Base-by-base conservation (phyloP, 106 monocot species). In the Allium sativum region DNA sequence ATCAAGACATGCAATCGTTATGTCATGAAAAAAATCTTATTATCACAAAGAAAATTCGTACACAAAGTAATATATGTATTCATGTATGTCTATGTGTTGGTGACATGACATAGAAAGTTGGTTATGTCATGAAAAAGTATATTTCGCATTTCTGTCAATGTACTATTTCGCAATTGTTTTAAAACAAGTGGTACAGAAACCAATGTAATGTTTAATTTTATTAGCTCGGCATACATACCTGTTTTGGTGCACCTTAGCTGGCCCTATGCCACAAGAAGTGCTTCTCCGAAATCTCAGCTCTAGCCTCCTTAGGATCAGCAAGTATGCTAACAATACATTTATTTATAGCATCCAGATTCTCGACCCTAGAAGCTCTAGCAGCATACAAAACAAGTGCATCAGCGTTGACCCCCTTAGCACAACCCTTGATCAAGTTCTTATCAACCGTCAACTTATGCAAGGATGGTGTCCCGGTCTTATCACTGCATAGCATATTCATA, bases 301-400 rank as follows among this genome's bases (percentile, higher is more conserved):
- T 31, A 31, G 31, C 88, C 90, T 91, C 90, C 70, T 86, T 91
- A 11, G 90, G 90, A 47, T 91, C 86, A 12, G 90, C 80, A 68
- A 91, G 86, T 86, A 91, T 91, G 2, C 73, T 74, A 55, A 91
- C 90, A 79, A 91, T 86, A 58, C 77, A 74, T 53, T 82, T 86
- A 71, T 91, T 86, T 45, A 91, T 91, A 7, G 90, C 90, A 54
- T 91, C 90, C 62, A 86, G 90, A 48, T 91, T 91, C 70, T 91
- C 90, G 0, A 62, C 71, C 62, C 90, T 82, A 1, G 90, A 91
- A 14, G 90, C 79, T 67, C 86, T 77, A 12, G 90, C 90, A 18
- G 90, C 86, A 58, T 83, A 60, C 19, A 91, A 56, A 7, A 91
- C 22, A 3, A 86, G 82, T 47, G 80, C 65, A 1, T 91, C 90